Percentiles rank a stretch among this genome's conserved stretches.
Evolutionary conservation across 148 eudicot genomes (phyloP).

Genomic region (Selenicereus undatus): DNA sequence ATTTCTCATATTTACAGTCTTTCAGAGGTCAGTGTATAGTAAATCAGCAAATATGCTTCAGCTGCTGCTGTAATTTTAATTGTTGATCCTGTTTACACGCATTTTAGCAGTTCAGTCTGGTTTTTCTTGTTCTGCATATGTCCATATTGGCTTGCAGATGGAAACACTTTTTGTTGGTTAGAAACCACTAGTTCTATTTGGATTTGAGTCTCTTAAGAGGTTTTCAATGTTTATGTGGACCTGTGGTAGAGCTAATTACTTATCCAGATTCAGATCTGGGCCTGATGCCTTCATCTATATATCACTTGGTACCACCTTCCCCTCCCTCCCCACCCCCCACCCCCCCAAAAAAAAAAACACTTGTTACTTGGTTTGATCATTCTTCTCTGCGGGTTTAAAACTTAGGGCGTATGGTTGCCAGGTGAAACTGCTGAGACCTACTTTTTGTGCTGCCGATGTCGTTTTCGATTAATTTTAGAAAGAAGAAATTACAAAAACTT

Average conservation of each 20-base stretch:
- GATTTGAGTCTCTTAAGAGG: not conserved
- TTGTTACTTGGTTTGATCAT: not conserved
- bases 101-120: not conserved
- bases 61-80: not conserved
- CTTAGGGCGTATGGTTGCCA: not conserved
- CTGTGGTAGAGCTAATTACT: not conserved
- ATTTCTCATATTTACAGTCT: slow-evolving; percentile 68
- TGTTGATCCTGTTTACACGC: not conserved
- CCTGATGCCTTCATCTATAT: too few species aligned
- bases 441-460: not conserved
- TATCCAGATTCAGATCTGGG: not conserved
- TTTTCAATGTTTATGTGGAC: not conserved
- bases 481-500: not conserved
- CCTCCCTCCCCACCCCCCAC: too few species aligned
- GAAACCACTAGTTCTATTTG: not conserved
- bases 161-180: not conserved
- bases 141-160: not conserved
- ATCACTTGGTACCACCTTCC: too few species aligned
- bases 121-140: not conserved
- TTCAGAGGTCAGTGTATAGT: slow-evolving; percentile 73
- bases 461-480: not conserved
- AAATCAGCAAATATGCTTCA: not conserved
- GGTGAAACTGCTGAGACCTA: not conserved
- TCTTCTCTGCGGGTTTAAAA: not conserved
- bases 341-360: too few species aligned